A percentile compares a stretch with the other conserved stretches of the same genome.
Evolutionary conservation across 2,329 filamentous ascomycete species (phyloP).

Genomic region (Aspergillus phoenicis): DNA sequence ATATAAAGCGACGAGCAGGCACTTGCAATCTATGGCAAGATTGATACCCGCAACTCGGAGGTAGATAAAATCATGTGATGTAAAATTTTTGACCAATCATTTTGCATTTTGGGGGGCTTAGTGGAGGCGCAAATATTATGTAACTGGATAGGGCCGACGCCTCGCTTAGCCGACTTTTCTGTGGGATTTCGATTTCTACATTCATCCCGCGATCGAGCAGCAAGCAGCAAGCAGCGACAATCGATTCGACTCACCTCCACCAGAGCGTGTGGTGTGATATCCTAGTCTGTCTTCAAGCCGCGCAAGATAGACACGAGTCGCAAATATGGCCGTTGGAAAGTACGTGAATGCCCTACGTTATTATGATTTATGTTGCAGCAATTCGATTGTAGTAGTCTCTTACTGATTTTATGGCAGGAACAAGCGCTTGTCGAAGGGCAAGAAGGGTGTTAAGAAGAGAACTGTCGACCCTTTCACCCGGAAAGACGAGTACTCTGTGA

Average conservation of each 20-base stretch:
- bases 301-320: slow-evolving; percentile 54
- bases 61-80: not conserved
- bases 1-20: no score
- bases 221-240: slow-evolving; percentile 37
- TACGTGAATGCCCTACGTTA: slow-evolving; percentile 46
- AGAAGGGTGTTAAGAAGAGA: slow-evolving; percentile 99
- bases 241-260: slow-evolving; percentile 40
- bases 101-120: not conserved
- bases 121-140: slow-evolving; percentile 29
- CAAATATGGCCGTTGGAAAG: slow-evolving; percentile 84
- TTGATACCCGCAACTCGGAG: not conserved
- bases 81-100: slow-evolving; percentile 10
- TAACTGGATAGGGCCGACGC: slow-evolving; percentile 40
- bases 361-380: not conserved
- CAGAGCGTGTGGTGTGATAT: slow-evolving; percentile 44
- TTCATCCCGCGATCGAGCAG: slow-evolving; percentile 36
- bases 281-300: slow-evolving; percentile 45
- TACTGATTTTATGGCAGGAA: slow-evolving; percentile 63
- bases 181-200: slow-evolving; percentile 47
- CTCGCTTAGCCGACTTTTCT: slow-evolving; percentile 52
- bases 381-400: not conserved
- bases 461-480: slow-evolving; percentile 94
- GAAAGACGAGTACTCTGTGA: slow-evolving; percentile 99
- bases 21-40: no score
- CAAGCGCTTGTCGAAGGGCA: slow-evolving; percentile 99